Conservation (phyloP, 2,329 filamentous ascomycete species). For the Mariannaea elegans region DNA sequence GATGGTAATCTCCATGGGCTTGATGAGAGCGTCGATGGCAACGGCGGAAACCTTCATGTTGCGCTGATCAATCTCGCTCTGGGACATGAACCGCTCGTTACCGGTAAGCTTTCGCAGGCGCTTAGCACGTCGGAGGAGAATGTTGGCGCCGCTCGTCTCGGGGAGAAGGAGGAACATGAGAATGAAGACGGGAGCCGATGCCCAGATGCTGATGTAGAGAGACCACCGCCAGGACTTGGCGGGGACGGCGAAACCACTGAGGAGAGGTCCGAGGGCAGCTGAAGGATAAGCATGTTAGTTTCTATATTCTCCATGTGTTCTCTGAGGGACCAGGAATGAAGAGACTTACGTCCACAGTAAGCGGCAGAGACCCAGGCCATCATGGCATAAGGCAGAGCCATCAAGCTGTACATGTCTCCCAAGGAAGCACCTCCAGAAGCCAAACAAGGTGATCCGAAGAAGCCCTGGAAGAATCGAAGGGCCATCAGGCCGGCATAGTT, state of each 20-base stretch:
- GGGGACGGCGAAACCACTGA: conserved; percentile 68
- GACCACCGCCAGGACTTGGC: conserved; percentile 71
- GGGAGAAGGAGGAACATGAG: conserved; percentile 70
- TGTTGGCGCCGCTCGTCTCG: conserved; percentile 67
- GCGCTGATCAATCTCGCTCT: conserved; percentile 71
- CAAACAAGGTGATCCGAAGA: conserved; percentile 72
- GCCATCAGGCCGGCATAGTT: conserved; percentile 73
- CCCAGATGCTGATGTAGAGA: conserved; percentile 71
- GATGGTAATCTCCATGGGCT: conserved; percentile 67
- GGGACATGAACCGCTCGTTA: conserved; percentile 63
- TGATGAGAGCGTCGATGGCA: conserved; percentile 65
- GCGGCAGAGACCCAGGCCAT: conserved; percentile 66
- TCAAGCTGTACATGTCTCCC: conserved; percentile 62
- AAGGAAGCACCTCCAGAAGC: conserved; percentile 65
- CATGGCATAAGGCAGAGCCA: conserved; percentile 66
- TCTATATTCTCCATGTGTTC: conserved; percentile 27
- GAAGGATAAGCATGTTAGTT: conserved; percentile 36
- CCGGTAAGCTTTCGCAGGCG: conserved; percentile 70
- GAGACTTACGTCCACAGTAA: conserved; percentile 54
- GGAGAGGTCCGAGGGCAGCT: conserved; percentile 66
- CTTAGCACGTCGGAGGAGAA: conserved; percentile 67
- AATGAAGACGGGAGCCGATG: conserved; percentile 66
- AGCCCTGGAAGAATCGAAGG: conserved; percentile 70
- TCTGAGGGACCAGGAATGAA: conserved; percentile 48
- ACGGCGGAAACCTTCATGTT: conserved; percentile 58